Evolutionary conservation across 2,329 filamentous ascomycete genomes (phyloP).

Genomic region (Aspergillus brasiliensis): DNA sequence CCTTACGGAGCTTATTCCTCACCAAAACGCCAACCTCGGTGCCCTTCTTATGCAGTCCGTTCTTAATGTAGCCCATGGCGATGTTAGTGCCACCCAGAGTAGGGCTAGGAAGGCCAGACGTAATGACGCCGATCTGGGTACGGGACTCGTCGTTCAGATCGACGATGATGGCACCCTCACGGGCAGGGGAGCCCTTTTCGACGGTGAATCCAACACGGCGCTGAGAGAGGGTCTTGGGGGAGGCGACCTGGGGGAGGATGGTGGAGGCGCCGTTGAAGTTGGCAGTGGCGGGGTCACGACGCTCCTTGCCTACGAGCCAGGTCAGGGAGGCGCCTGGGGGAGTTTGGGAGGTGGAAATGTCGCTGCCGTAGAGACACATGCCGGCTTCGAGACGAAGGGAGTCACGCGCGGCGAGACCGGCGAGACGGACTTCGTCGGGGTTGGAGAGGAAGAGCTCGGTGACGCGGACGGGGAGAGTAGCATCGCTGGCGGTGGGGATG

Average conservation of each 20-base stretch:
- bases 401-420: conserved; percentile 87
- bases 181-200: conserved; percentile 77
- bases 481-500: conserved; percentile 67
- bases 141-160: conserved; percentile 56
- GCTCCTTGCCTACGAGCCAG: conserved; percentile 84
- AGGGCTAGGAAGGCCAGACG: conserved; percentile 87
- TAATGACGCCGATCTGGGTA: conserved; percentile 74
- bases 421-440: conserved; percentile 71
- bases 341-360: conserved; percentile 78
- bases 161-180: conserved; percentile 83
- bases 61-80: conserved; percentile 89
- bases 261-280: conserved; percentile 84
- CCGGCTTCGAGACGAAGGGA: conserved; percentile 92
- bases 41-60: conserved; percentile 79
- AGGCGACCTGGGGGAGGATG: conserved; percentile 71
- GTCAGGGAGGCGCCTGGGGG: conserved; percentile 66
- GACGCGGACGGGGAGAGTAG: conserved; percentile 50
- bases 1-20: conserved; percentile 73
- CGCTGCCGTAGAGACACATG: conserved; percentile 99
- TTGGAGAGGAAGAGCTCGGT: conserved; percentile 69
- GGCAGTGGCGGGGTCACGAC: conserved; percentile 59
- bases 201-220: conserved; percentile 80
- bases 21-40: conserved; percentile 79
- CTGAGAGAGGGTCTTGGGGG: conserved; percentile 64
- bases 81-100: conserved; percentile 81